Conservation (phyloP, 176 grass and related monocot genomes). For the Poa annua region DNA sequence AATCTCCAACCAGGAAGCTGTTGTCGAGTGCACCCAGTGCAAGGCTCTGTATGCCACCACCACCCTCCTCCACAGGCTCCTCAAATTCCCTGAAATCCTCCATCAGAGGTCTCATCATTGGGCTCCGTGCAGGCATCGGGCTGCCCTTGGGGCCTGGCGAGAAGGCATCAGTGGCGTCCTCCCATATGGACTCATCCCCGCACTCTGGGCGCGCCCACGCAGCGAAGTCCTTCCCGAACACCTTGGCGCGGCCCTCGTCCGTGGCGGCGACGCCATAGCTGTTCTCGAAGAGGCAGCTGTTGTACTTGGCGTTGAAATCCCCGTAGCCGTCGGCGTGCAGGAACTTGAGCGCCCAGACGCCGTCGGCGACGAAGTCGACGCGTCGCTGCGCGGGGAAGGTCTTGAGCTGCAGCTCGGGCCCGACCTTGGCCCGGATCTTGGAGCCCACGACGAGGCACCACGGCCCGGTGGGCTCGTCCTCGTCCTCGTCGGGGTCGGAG, state of each 20-base stretch:
- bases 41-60: constrained; percentile 73
- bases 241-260: constrained; percentile 75
- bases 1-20: constrained; percentile 73
- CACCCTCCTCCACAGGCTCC: constrained; percentile 63
- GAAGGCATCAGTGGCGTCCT: constrained; percentile 59
- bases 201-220: constrained; percentile 83
- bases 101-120: constrained; percentile 51
- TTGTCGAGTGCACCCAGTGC: constrained; percentile 79
- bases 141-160: constrained; percentile 44
- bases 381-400: constrained; percentile 73
- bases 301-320: constrained; percentile 70
- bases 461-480: constrained; percentile 38
- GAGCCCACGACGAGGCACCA: constrained; percentile 79
- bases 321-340: constrained; percentile 57
- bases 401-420: constrained; percentile 89
- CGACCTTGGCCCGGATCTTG: constrained; percentile 68
- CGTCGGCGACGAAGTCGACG: constrained; percentile 83
- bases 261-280: constrained; percentile 72
- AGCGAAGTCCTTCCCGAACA: constrained; percentile 91
- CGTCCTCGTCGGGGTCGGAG: constrained; percentile 50
- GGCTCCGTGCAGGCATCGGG: constrained; percentile 37
- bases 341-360: constrained; percentile 94
- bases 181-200: constrained; percentile 85
- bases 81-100: constrained; percentile 88
- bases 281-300: constrained; percentile 88